A percentile compares a stretch with the other conserved stretches of the same genome.
Evolutionary conservation across 2,329 filamentous ascomycete genomes (phyloP).

Genomic region (Xylariaceae sp.): DNA sequence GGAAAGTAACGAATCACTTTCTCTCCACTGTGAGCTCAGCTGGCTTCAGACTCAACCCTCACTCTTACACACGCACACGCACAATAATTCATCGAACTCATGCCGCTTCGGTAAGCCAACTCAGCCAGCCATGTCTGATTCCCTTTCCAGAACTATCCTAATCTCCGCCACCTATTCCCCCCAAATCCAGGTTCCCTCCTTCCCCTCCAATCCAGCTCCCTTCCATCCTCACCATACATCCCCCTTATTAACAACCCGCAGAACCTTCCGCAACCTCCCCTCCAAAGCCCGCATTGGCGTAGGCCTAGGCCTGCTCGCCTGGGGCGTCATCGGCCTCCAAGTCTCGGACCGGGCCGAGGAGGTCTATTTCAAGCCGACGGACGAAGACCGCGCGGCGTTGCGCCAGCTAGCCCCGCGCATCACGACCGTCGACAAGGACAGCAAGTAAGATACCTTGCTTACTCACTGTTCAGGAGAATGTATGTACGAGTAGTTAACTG

Average conservation of each 20-base stretch:
- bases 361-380: constrained; percentile 64
- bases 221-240: neutral
- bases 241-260: constrained; percentile 28
- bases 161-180: neutral
- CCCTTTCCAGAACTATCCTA: neutral
- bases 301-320: constrained; percentile 69
- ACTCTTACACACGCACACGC: neutral
- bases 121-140: neutral
- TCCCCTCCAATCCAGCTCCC: neutral
- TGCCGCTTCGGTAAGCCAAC: constrained; percentile 23
- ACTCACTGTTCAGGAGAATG: too few relatives aligned
- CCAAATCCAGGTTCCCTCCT: neutral
- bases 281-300: constrained; percentile 65
- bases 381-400: constrained; percentile 66
- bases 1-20: constrained; percentile 12
- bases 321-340: constrained; percentile 69
- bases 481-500: too few relatives aligned
- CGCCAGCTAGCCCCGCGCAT: constrained; percentile 58
- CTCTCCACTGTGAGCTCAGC: constrained; percentile 14
- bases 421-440: constrained; percentile 48
- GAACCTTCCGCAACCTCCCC: constrained; percentile 66
- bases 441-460: neutral
- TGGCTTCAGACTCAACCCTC: neutral
- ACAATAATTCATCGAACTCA: constrained; percentile 6
- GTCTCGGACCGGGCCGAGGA: constrained; percentile 68